Percentiles rank a stretch among this genome's conserved stretches.
phyloP scores from a whole-genome alignment of 1,284 basidiomycete species.

The Leccinum pallidistipes region DNA sequence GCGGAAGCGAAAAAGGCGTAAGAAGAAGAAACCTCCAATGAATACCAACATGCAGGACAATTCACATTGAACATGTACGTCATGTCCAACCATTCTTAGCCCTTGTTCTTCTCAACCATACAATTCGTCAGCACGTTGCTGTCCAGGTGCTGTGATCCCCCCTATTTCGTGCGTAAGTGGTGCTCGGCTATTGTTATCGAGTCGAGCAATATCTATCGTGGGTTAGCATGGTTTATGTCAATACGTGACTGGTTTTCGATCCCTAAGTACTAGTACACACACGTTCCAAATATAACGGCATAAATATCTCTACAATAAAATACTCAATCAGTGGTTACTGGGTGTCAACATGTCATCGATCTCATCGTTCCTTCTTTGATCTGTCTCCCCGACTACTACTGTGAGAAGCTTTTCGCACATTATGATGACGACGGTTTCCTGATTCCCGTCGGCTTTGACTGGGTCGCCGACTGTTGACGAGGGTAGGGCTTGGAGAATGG shows the following conservation, averaged over 20 bases:
- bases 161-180: not conserved
- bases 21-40: constrained; percentile 48
- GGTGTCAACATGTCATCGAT: not conserved
- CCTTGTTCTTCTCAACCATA: not conserved
- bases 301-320: constrained; percentile 25
- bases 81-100: constrained; percentile 6
- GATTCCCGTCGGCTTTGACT: constrained; percentile 14
- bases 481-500: constrained; percentile 19
- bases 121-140: constrained; percentile 2
- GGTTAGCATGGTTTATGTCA: not conserved
- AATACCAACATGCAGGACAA: constrained; percentile 15
- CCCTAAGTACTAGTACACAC: not conserved
- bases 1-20: constrained; percentile 55
- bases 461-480: constrained; percentile 21
- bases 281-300: constrained; percentile 7
- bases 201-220: constrained; percentile 1
- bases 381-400: constrained; percentile 8
- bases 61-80: constrained; percentile 19
- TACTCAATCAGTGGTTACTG: constrained; percentile 11
- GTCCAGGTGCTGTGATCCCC: not conserved
- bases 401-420: constrained; percentile 25
- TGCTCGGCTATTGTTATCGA: not conserved
- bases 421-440: constrained; percentile 4
- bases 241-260: not conserved
- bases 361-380: constrained; percentile 8